A percentile compares a stretch with the other conserved stretches of the same genome.
Conservation (phyloP, 2,329 filamentous ascomycete species). For the Tolypocladium paradoxum region DNA sequence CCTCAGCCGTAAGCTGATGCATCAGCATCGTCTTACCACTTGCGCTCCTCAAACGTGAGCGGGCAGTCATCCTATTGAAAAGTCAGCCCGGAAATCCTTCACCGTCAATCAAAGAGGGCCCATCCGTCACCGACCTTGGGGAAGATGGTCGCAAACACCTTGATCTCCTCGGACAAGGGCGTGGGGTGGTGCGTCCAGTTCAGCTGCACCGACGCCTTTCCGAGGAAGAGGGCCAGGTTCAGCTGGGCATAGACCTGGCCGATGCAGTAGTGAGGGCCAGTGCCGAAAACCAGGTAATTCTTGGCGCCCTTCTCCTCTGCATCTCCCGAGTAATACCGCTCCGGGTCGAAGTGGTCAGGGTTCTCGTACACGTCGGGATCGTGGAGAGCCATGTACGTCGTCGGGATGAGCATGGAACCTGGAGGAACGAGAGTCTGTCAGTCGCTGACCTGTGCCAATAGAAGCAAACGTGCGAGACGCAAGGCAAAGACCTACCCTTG, state of each 20-base stretch:
- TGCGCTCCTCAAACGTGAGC: slow-evolving; percentile 55
- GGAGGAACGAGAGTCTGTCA: background rate
- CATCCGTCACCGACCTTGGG: slow-evolving; percentile 58
- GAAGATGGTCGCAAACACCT: slow-evolving; percentile 98
- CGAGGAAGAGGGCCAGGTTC: slow-evolving; percentile 81
- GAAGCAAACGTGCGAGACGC: background rate
- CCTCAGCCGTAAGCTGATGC: background rate
- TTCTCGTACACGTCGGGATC: slow-evolving; percentile 88
- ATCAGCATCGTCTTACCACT: slow-evolving; percentile 26
- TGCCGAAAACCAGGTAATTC: slow-evolving; percentile 96
- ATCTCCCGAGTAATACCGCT: slow-evolving; percentile 82
- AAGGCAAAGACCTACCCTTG: slow-evolving; percentile 48
- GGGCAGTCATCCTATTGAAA: slow-evolving; percentile 64
- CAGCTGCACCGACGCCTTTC: slow-evolving; percentile 76
- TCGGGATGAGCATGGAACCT: slow-evolving; percentile 89
- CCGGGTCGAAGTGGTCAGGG: slow-evolving; percentile 80
- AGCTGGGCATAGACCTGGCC: slow-evolving; percentile 86
- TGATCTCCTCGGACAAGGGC: slow-evolving; percentile 79
- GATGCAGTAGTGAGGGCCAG: slow-evolving; percentile 91
- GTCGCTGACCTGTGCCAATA: background rate
- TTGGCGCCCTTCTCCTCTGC: slow-evolving; percentile 78
- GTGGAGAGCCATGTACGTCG: slow-evolving; percentile 80
- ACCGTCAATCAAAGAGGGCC: background rate
- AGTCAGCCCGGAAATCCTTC: background rate
- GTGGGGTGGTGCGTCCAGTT: slow-evolving; percentile 89